Base-by-base conservation (phyloP, 495 filamentous ascomycete genomes). In the Cryomyces minteri region DNA sequence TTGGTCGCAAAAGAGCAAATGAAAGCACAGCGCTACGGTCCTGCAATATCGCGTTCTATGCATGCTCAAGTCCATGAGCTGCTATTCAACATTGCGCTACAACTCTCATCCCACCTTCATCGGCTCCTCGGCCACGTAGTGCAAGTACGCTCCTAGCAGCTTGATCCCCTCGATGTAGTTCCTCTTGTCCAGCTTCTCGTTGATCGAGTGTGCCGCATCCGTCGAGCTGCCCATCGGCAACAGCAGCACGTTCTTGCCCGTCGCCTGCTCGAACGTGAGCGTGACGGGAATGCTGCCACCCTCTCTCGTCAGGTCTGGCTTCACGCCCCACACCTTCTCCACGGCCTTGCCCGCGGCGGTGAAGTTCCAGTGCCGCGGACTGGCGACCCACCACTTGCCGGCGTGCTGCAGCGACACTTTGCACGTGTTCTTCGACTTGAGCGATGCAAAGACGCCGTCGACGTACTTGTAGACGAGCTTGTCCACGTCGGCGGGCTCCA, bases 151-250 rank as follows among this genome's bases (percentile, higher is more conserved):
- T 11, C 90, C 90, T 43, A 96, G 62, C 41, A 96, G 62, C 70
- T 96, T 96, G 51, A 79, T 94, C n/a, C 90, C 90, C 67, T 96
- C 87, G 55, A 99, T 90, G 60, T 96, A 99, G 59, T 99, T 99
- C 60, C 72, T 75, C 70, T 78, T 82, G 62, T 99, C 90, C 37
- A 99, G 71, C 69, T 99, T 99, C 70, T 99, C 90, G 59, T 99
- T 99, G 60, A 94, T 82, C 32, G 82, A 88, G 65, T 99, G 90
- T 28, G 90, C 90, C 42, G 82, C 88, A 68, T 99, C 90, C 18
- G 90, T 96, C 7, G 80, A 86, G 63, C 82, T 92, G 14, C 90
- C 90, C 88, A 99, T 95, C 6, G 90, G 90, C 45, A 99, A 62
- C 46, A 99, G 69, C 47, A 99, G 63, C 37, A 96, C 88, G 59